Conservation (phyloP, 148 eudicot species). For the Rhododendron vialii region DNA sequence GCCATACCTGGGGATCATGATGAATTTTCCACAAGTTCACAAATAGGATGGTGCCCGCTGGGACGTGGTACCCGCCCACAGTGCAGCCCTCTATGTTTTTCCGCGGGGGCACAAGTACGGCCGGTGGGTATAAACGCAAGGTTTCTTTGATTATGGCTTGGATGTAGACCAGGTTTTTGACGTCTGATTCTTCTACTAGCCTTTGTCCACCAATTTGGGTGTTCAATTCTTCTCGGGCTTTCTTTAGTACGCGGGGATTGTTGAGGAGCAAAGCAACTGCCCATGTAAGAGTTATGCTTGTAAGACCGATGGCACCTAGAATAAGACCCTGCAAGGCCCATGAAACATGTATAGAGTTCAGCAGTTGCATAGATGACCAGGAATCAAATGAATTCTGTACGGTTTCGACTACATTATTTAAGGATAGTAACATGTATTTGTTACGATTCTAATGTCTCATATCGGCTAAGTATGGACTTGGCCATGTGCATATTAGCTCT, state of each 20-base stretch:
- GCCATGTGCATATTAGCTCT: no score
- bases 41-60: no score
- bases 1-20: no score
- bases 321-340: conserved; percentile 1
- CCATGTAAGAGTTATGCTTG: not conserved
- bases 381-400: no score
- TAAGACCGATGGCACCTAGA: not conserved
- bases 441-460: no score
- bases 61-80: no score
- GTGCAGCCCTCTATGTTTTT: not conserved
- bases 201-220: conserved; percentile 1
- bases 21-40: no score
- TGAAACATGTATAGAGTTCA: not conserved
- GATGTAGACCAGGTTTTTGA: not conserved
- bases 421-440: no score
- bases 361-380: no score
- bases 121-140: conserved; percentile 3
- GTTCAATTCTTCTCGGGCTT: conserved; percentile 6
- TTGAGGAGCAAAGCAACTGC: conserved; percentile 12
- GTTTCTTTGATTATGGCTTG: conserved; percentile 18
- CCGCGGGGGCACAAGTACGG: not conserved
- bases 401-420: no score
- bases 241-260: not conserved
- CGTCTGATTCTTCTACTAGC: not conserved
- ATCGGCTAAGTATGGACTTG: no score